Evolutionary conservation across 1,284 basidiomycete genomes (phyloP).

Genomic region (Boletellus deceptivus): DNA sequence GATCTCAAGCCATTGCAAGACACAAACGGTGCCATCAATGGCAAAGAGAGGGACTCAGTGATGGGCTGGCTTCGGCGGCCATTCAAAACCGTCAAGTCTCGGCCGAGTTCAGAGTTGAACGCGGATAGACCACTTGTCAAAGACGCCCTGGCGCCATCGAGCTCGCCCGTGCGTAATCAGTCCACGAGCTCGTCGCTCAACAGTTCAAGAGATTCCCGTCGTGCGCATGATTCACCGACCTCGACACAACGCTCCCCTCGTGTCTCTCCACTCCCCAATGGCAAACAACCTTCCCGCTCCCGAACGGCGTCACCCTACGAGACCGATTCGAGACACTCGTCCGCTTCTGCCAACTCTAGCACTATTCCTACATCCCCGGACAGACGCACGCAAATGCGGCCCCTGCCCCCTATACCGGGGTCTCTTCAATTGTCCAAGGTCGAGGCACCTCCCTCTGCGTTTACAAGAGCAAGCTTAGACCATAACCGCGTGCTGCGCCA

Average conservation of each 20-base stretch:
- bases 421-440: conserved; percentile 23
- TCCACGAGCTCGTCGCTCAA: conserved; percentile 22
- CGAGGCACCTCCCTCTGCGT: conserved; percentile 8
- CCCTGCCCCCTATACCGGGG: conserved; percentile 30
- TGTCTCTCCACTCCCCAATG: conserved; percentile 11
- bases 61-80: conserved; percentile 60
- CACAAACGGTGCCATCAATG: conserved; percentile 27
- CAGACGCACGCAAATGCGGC: conserved; percentile 12
- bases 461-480: conserved; percentile 16
- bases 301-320: conserved; percentile 9
- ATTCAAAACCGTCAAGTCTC: conserved; percentile 25
- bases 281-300: conserved; percentile 19
- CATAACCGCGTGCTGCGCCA: conserved; percentile 11
- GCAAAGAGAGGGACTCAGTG: conserved; percentile 42
- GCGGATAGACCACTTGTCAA: conserved; percentile 13
- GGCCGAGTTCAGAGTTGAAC: conserved; percentile 23
- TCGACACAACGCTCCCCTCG: conserved; percentile 9
- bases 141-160: conserved; percentile 11
- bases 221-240: conserved; percentile 22
- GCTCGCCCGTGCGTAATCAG: conserved; percentile 27
- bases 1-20: conserved; percentile 10
- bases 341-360: conserved; percentile 26
- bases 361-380: conserved; percentile 17
- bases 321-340: conserved; percentile 26
- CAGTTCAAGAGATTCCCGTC: conserved; percentile 27